Evolutionary conservation across 2,329 filamentous ascomycete genomes (phyloP), one percentile per base, ranked within the genome.

Genomic region (Emmonsia crescens): DNA sequence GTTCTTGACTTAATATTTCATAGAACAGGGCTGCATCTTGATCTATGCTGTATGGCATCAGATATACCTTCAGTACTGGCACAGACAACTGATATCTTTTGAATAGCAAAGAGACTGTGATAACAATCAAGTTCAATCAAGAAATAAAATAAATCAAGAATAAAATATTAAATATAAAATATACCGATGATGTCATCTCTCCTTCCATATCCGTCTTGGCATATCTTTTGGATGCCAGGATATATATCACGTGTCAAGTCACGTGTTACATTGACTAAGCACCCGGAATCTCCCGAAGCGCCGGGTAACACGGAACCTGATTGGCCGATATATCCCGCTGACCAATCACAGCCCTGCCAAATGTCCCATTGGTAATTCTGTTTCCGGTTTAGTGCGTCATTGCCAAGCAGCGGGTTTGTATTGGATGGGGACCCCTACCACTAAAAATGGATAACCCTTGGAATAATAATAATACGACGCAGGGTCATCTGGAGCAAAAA

Each of bases 271-370:
- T 21, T 56, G 52, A 38, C 52, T 40, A 27, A 55, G 8, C 51
- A 21, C 19, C 52, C 52, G 52, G 16, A 24, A 56, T 40, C 21
- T 3, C 52, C 52, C 52, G 52, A 24, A 21, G 36, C 5, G 6
- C 56, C 14, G 40, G 27, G 40, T 49, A 62, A 29, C 29, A n/a
- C 24, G 40, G 38, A 10, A 51, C n/a, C 19, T 62, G 49, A 62
- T 63, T 63, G 61, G 61, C 54, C 44, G 4, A 16, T 1, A 1
- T 2, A 1, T 0, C 1, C 19, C 21, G 3, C 51, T 27, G 51
- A 36, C 62, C 62, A 61, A 63, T 63, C 59, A 61, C 59, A 52
- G 36, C 10, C 9, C 44, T 12, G 16, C 2, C 8, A 63, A 59
- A n/a, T 19, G 21, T n/a, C n/a, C 38, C 42, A 48, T 48, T 29